Base-by-base conservation (phyloP, 2,329 filamentous ascomycete genomes). In the Curvularia sp. region DNA sequence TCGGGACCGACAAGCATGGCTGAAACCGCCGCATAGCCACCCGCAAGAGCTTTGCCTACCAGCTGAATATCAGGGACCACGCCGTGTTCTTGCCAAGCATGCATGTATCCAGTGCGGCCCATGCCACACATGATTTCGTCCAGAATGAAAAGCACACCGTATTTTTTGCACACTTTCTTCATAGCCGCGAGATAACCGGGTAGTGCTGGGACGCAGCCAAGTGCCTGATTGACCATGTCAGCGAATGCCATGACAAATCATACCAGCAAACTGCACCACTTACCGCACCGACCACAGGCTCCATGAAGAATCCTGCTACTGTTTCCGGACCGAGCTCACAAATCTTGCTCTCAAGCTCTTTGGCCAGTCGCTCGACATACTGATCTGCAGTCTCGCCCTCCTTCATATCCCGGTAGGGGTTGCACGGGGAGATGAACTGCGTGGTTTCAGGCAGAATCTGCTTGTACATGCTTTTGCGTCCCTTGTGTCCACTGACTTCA, bases 81-180 rank as follows among this genome's bases (percentile, higher is more conserved):
- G 0, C 77, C 81, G 28, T 87, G 83, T 48, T 86, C 80, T 64
- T 89, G 81, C 83, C 86, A 90, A 1, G 86, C 85, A 75, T 90
- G 84, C 63, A 88, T 74, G 4, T 78, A 82, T 0, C 86, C 87
- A 0, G 82, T 83, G 1, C 87, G 78, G 1, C 88, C 87, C 74
- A 84, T 84, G 2, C 88, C 88, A 48, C 85, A 88, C 89, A 93
- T 91, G 44, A 92, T 83, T 71, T 94, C 91, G 68, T 95, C 92
- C 0, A 94, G 77, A 46, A 94, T 88, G n/a, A 95, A 80, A 0
- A 95, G 83, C 0, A 88, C 86, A 0, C 89, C 90, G 68, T 94
- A 82, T 60, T 85, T 86, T 52, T 89, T 83, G 72, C 91, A 95
- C 1, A 95, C 80, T 1, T 79, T 78, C 67, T 85, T 84, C 75